Conservation (phyloP, 2,329 filamentous ascomycete species). For the Colletotrichum sp. region DNA sequence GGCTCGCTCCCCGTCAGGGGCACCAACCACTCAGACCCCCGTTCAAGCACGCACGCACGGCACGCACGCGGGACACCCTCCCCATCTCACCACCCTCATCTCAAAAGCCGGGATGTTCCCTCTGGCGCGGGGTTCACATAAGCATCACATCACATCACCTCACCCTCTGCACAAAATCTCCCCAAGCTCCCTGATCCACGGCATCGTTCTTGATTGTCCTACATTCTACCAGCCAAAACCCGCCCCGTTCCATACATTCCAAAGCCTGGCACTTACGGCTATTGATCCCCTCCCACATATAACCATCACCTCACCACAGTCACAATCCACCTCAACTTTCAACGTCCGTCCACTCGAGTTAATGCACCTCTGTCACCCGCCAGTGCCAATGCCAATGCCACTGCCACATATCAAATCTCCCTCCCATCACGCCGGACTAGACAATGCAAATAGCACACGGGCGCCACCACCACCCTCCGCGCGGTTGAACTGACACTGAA, state of each 20-base stretch:
- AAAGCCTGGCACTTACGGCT: background rate
- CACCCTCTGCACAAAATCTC: background rate
- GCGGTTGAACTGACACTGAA: background rate
- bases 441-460: background rate
- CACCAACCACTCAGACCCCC: background rate
- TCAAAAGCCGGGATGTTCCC: background rate
- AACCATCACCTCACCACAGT: background rate
- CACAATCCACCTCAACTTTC: background rate
- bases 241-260: background rate
- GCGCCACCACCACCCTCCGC: background rate
- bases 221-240: too few relatives aligned
- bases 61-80: background rate
- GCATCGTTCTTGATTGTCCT: background rate
- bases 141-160: background rate
- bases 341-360: background rate
- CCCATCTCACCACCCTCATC: background rate
- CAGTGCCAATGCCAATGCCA: background rate
- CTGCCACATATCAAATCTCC: background rate
- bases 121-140: background rate
- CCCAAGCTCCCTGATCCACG: background rate
- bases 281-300: fast-evolving
- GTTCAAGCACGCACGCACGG: background rate
- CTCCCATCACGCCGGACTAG: background rate
- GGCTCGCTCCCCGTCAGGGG: background rate
- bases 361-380: background rate